phyloP scores from a whole-genome alignment of 805 yeast species.

The Yarrowia keelungensis region DNA sequence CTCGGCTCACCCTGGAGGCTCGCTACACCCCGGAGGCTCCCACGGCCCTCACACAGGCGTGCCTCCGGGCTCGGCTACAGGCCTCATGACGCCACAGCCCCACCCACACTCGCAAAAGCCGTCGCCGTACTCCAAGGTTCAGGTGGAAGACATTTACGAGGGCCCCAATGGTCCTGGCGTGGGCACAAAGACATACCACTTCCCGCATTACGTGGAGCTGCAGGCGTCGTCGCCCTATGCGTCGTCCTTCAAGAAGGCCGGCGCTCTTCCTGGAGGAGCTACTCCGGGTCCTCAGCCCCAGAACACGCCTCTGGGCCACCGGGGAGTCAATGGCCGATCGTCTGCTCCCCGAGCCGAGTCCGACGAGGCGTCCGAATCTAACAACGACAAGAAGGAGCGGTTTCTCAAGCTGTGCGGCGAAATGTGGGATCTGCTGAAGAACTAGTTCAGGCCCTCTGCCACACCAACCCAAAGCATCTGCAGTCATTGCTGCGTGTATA shows the following conservation, averaged over 20 bases:
- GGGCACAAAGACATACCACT: constrained; percentile 31
- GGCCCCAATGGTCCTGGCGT: constrained; percentile 23
- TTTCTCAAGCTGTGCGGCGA: constrained; percentile 48
- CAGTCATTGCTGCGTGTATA: constrained; percentile 37
- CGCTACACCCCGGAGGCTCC: constrained; percentile 8
- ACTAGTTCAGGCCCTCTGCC: not conserved
- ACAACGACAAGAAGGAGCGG: constrained; percentile 42
- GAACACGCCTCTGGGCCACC: not conserved
- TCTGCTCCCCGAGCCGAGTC: constrained; percentile 14
- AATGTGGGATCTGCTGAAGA: constrained; percentile 47
- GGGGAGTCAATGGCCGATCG: constrained; percentile 4
- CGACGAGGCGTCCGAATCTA: constrained; percentile 10
- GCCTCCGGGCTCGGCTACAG: constrained; percentile 24
- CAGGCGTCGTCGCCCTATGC: constrained; percentile 38
- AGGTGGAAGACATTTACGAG: constrained; percentile 37
- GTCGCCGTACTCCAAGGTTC: constrained; percentile 38
- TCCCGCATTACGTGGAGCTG: constrained; percentile 37
- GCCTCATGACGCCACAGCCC: constrained; percentile 34
- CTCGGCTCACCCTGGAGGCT: constrained; percentile 22
- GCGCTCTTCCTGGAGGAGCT: not conserved
- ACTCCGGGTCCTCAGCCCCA: not conserved
- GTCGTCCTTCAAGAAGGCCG: constrained; percentile 35
- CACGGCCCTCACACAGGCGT: constrained; percentile 13
- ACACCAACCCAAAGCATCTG: constrained; percentile 3
- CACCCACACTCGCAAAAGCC: constrained; percentile 34